These are phyloP conservation scores for Calonectria leucothoes DNA, from an alignment of 2,329 filamentous ascomycete genomes.

Conservation along the genomic window DNA sequence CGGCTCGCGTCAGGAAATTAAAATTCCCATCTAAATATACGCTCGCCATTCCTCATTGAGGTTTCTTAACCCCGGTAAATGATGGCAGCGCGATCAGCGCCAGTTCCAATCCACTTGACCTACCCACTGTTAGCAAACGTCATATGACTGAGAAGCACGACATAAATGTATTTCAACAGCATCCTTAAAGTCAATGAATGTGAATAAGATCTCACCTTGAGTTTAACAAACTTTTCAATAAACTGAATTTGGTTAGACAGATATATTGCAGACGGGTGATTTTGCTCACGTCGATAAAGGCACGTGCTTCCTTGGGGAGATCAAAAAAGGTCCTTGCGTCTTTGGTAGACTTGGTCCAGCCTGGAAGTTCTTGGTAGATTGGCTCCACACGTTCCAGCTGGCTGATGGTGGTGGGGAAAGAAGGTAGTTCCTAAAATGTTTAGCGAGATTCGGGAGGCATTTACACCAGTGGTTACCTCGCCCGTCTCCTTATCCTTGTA, in stretches of 20 bases:
- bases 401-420: neutral
- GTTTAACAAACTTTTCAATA: neutral
- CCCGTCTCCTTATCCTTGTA: constrained; percentile 1
- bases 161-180: neutral
- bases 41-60: neutral
- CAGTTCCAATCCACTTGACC: constrained; percentile 34
- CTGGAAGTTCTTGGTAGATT: constrained; percentile 12
- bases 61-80: constrained; percentile 3
- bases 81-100: constrained; percentile 30
- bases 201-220: neutral
- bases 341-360: constrained; percentile 9
- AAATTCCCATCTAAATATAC: neutral
- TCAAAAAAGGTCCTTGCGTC: constrained; percentile 1
- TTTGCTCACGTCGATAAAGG: neutral
- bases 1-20: neutral
- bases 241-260: neutral
- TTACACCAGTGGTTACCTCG: neutral
- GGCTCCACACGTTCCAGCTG: neutral
- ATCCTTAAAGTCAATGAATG: neutral
- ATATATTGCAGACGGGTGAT: no score
- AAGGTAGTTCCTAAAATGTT: neutral
- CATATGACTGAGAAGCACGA: no score
- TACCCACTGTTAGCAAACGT: constrained; percentile 14
- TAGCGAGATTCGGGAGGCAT: neutral
- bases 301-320: constrained; percentile 11